Evolutionary conservation across 805 yeast genomes (phyloP).

Genomic region (Candida michaelii): DNA sequence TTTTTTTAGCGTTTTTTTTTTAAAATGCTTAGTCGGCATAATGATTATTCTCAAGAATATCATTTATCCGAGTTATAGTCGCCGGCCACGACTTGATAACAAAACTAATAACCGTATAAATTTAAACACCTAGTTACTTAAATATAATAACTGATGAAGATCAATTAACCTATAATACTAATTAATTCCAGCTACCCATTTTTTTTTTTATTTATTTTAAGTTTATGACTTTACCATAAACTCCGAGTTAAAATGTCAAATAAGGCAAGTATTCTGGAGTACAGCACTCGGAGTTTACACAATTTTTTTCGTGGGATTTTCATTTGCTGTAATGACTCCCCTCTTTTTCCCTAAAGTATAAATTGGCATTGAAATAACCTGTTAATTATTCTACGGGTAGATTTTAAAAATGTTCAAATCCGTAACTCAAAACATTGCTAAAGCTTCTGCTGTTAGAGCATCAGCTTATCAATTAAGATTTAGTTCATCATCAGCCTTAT

Average conservation of each 20-base stretch:
- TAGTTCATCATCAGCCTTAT: constrained; percentile 35
- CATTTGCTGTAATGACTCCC: constrained; percentile 4
- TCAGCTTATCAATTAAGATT: constrained; percentile 18
- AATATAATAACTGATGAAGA: no score
- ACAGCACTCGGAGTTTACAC: constrained; percentile 4
- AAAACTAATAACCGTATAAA: no score
- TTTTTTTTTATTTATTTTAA: not conserved
- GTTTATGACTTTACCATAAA: constrained; percentile 2
- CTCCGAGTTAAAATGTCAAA: constrained; percentile 1
- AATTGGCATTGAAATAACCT: not conserved
- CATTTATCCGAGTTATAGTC: not conserved
- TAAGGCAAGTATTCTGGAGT: constrained; percentile 3
- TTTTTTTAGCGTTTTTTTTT: not conserved
- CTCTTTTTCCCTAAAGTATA: constrained; percentile 3
- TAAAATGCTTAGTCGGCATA: not conserved
- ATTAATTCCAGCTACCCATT: no score
- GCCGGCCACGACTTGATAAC: not conserved
- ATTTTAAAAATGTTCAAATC: constrained; percentile 1
- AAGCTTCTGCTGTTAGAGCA: constrained; percentile 5
- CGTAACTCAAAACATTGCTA: not conserved
- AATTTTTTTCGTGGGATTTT: not conserved
- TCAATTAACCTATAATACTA: not conserved
- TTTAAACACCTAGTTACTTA: no score
- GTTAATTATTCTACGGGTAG: not conserved
- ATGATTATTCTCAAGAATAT: not conserved